Base-by-base conservation (phyloP, 805 yeast species). In the Naumovozyma dairenensis region DNA sequence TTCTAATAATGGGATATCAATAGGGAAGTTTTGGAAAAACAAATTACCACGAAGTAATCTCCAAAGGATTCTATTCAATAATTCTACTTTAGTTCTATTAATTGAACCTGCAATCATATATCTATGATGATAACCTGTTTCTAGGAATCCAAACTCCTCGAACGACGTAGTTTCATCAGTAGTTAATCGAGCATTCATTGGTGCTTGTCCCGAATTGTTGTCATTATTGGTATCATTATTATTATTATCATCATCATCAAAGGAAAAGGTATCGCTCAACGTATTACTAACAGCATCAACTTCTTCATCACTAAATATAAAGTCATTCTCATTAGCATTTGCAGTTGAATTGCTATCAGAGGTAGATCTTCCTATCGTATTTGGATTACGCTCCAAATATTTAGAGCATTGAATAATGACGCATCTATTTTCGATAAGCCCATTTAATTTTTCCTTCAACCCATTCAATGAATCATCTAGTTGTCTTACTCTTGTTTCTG, bases 11-110 rank as follows among this genome's bases (percentile, higher is more conserved):
- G 76, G 72, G 47, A 80, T 82, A 24, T 71, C 71, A 38, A 89
- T 74, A 45, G 82, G 92, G 31, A 72, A 70, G 42, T 80, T 72
- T 45, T 78, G 77, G 56, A 87, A 72, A 50, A 72, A 84, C 44
- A 93, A 65, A 56, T 92, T 92, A 51, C 98, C 98, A 57, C 98
- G 76, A 42, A 89, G 69, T 14, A 85, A 76, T 61, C 99, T 73
- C 94, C 96, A 92, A 31, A 86, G 62, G 36, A 92, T 84, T 48
- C 77, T 81, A 53, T 86, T 86, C 42, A 92, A 65, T 2, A 79
- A 66, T 12, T 69, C 72, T 18, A 85, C 67, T 50, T 80, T 81
- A 8, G 66, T 72, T 48, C 92, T 71, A 28, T 76, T 69, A 29
- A 92, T 77, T 10, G 89, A 87, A 33, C 97, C 98, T 6, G 92